Base-by-base conservation (phyloP, 2,329 filamentous ascomycete genomes). In the Mycogone perniciosa region DNA sequence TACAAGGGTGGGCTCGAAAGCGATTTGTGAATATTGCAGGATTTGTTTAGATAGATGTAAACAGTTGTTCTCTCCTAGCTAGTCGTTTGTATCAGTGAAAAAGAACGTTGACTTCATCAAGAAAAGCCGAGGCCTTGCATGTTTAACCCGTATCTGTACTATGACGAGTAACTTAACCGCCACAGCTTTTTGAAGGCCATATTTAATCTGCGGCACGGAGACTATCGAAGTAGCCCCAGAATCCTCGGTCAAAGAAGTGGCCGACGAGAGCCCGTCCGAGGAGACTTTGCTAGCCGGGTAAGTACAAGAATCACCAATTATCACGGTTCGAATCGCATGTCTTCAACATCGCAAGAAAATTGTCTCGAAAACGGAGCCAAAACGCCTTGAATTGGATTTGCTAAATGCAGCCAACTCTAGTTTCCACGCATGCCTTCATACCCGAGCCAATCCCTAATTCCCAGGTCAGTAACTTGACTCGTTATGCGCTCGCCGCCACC, bases 141-240 rank as follows among this genome's bases (percentile, higher is more conserved):
- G 76, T 83, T 60, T 73, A 77, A 73, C 79, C 78, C 77, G 80
- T 82, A 83, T 83, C 80, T 83, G 80, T 83, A 79, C 80, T 73
- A 72, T 77, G 71, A 70, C 71, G 73, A 69, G 67, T 60, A 60
- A 65, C 78, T 82, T 68, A 67, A 69, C 64, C 70, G 72, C 71
- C 73, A 79, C 77, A 67, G 79, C 78, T 82, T 82, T 81, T 71
- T 80, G 70, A 73, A 76, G 76, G 77, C 72, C 77, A 73, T 37
- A 54, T 51, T 79, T 63, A 64, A 79, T 82, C 74, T 82, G 69
- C 79, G 79, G 79, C 79, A 71, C 57, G 75, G 71, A 72, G 69
- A 64, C 78, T 76, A 79, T 80, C 78, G 59, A 62, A 55, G 76
- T 77, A 80, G 75, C 66, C 71, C 70, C 76, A 76, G 74, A 74